Evolutionary conservation across 306 rosid species (phyloP), one percentile per base, ranked within the genome.

Genomic region (Dryas drummondii): DNA sequence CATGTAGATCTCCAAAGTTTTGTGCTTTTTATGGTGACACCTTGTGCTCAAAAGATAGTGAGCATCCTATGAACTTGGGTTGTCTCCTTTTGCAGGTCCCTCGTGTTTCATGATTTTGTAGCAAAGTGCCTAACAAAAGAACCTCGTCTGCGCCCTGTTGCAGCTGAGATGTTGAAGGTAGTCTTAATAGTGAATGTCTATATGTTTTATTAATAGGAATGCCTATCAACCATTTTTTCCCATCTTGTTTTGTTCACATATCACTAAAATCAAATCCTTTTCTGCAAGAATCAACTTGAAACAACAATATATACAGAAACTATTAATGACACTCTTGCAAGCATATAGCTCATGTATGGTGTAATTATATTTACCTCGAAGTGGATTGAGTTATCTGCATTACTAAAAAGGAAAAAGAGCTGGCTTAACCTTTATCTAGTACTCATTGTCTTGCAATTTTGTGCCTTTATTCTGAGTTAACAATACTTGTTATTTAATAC

Each of bases 161-260:
- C 99, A 76, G 75, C 91, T 77, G 99, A 94, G 89, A 88, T 94
- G 99, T 81, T 94, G 88, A 94, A 94, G 97, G 99, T 89, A 85
- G 86, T 74, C 74, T 17, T 46, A 40, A 45, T 22, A 65, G 45
- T 56, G 68, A 58, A 57, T 76, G 41, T 3, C 22, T 79, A 15
- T 65, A 64, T 69, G 49, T 27, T 66, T 45, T 55, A 32, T 51
- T 17, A 14, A 53, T 10, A 9, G 19, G 53, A 7, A 5, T 26
- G 8, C 37, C 37, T 32, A 32, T 32, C 37, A 32, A 32, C 37
- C 37, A 32, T 32, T 32, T 61, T 32, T 40, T 17, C 0, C 11
- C 15, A 22, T 60, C 44, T 37, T 62, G 67, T 62, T 59, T 40
- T 15, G 67, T 62, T 62, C 47, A 14, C 7, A 16, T 37, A 12